Base-by-base conservation (phyloP, 1,284 basidiomycete genomes). In the Amylostereum areolatum region DNA sequence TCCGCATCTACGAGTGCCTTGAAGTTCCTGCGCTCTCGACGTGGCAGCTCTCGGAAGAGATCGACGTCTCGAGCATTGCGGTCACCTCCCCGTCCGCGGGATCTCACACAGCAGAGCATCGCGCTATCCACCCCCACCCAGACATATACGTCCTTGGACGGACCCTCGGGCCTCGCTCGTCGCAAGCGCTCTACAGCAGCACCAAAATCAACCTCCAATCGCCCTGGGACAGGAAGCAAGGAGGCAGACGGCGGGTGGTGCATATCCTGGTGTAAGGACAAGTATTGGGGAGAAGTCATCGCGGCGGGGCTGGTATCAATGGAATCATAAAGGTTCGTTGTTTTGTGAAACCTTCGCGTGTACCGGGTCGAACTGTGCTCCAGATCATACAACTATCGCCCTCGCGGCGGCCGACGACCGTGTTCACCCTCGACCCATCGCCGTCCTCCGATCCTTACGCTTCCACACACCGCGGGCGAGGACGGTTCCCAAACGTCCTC, bases 161-260 rank as follows among this genome's bases (percentile, higher is more conserved):
- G 73, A 8, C 74, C 80, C 28, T 74, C 78, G 3, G 3, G 77
- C 75, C 1, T 75, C 80, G 3, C 71, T 83, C 30, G 77, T 81
- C 34, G 73, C 80, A 7, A 82, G 80, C 53, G 81, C 80, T 1
- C 63, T 84, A 7, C 80, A 81, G 50, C 82, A 82, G 57, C 72
- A 75, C 31, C 70, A 78, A 37, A 62, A 53, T 11, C 65, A 60
- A 34, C 52, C 62, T n/a, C 68, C 10, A 62, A 62, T 12, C 68
- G 80, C 37, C 70, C 77, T n/a, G 80, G 80, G 0, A 54, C 74
- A 12, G 83, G 83, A 0, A 81, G 80, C 55, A 72, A 81, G 31
- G 89, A 90, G 63, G 90, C 90, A 1, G 85, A 91, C 52, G 92
- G 92, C 7, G 94, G 90, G 0, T 97, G 93, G 92, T 86, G 85